Base-by-base conservation (phyloP, 1,284 basidiomycete genomes). In the Boletus mariae region DNA sequence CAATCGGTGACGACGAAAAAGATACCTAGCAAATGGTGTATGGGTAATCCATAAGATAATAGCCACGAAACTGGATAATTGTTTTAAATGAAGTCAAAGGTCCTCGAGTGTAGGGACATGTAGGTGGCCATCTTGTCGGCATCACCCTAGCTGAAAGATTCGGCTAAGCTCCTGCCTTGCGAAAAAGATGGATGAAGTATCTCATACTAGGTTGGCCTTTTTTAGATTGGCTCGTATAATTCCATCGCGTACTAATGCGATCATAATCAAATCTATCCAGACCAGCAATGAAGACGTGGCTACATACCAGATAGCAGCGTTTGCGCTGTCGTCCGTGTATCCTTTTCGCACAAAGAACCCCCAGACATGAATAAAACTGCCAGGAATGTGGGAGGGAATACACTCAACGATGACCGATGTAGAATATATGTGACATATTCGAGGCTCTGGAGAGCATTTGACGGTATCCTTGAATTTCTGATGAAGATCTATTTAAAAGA, bases 381-480 rank as follows among this genome's bases (percentile, higher is more conserved):
- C 20, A 12, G 5, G 7, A n/a, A 28, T n/a, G 13, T 1, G 32
- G 40, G 31, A 31, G 23, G 7, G 13, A 50, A 38, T 43, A 7
- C 32, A 64, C 75, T 80, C 56, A 62, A 84, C 83, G 44, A 78
- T 78, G 5, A 82, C 83, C n/a, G 80, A 80, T 0, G 84, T 85
- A 2, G 80, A 62, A 63, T 84, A 83, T 35, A 79, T 76, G 62
- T 85, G 84, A 55, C 77, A 77, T 20, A 72, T 68, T 34, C 81
- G 69, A 3, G 72, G 71, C 43, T 74, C 71, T 6, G 77, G 75
- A 2, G 80, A 79, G 55, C 74, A 72, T 47, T 74, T 76, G 37
- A 76, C 70, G 7, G 79, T 77, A 51, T 84, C 82, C 54, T 75
- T 78, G 66, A 85, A 85, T 64, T 84, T 83, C 28, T 78, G 75